Evolutionary conservation across 441 rosid species (phyloP), one percentile per base, ranked within the genome.

Genomic region (Jatropha podagrica): DNA sequence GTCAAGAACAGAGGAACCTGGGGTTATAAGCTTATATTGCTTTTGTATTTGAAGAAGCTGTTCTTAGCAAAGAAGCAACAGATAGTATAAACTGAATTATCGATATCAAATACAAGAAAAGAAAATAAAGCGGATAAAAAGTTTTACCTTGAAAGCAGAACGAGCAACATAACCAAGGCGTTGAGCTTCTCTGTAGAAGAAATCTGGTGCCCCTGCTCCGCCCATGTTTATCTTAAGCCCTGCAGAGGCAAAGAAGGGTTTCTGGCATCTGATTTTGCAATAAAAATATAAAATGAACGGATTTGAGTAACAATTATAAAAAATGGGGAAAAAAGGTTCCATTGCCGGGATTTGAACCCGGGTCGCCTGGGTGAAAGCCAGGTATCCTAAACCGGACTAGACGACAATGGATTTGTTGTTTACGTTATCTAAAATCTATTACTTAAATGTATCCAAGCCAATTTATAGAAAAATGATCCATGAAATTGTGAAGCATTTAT

Each of bases 91-190:
- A 52, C 23, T 62, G 18, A 68, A 46, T 32, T 18, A 40, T 18
- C 0, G 18, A 48, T 4, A 42, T 8, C 46, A 42, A 32, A 48
- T 11, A 32, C 23, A 14, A 27, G 44, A 60, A 20, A 68, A 54
- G 23, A 44, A 74, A 0, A 65, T 54, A 40, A 20, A 0, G 32
- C 32, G 32, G 42, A 10, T 13, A 65, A 48, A 66, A 56, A 32
- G 1, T 26, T 40, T 38, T 32, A 90, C 99, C 96, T 95, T 95
- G 89, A 95, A 95, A 82, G 98, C 99, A 75, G 99, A 95, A 75
- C 98, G 99, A 80, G 97, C 98, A 7, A 90, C 94, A 78, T 95
- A 95, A 81, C 99, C 99, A 66, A 93, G 97, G 73, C 97, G 96
- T 80, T 86, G 97, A 75, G 99, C 99, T 84, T 95, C 98, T 83